Conservation (phyloP, 2,329 filamentous ascomycete genomes). For the Sporothrix humicola region DNA sequence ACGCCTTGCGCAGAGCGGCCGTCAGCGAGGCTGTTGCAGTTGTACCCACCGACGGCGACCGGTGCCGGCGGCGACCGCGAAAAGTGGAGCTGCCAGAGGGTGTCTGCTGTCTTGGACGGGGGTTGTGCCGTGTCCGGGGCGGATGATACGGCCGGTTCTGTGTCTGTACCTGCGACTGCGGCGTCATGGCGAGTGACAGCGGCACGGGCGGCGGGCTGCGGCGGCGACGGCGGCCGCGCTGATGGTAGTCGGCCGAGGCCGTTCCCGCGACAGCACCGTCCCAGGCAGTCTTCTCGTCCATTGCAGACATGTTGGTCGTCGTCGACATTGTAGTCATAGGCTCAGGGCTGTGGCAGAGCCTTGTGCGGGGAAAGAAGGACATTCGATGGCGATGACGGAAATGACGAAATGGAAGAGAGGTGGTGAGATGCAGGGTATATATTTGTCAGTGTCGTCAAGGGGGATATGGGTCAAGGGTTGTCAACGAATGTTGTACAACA, state of each 20-base stretch:
- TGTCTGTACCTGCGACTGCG: neutral
- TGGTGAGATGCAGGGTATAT: neutral
- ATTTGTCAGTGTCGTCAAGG: too few species aligned
- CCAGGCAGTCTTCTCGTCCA: neutral
- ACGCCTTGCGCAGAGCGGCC: conserved; percentile 20
- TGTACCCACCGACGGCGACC: conserved; percentile 42
- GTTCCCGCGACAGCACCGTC: neutral
- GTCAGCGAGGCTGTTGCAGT: conserved; percentile 38
- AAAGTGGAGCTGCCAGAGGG: conserved; percentile 49
- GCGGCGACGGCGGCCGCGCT: conserved; percentile 33
- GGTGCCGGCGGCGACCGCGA: conserved; percentile 50
- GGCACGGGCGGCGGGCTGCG: conserved; percentile 32
- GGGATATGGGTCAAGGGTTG: too few species aligned
- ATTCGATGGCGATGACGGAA: neutral
- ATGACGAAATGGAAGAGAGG: neutral
- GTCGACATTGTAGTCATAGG: neutral
- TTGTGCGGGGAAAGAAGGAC: conserved; percentile 17
- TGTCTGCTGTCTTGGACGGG: conserved; percentile 35
- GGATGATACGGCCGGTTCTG: neutral
- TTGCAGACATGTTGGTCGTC: neutral
- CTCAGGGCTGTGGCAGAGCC: conserved; percentile 27
- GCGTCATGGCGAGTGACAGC: conserved; percentile 23
- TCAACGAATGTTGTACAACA: neutral
- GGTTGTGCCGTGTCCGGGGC: conserved; percentile 5
- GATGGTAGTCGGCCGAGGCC: conserved; percentile 5